Evolutionary conservation across 139 green algal genomes (phyloP).

Genomic region (Chlorella sp.): DNA sequence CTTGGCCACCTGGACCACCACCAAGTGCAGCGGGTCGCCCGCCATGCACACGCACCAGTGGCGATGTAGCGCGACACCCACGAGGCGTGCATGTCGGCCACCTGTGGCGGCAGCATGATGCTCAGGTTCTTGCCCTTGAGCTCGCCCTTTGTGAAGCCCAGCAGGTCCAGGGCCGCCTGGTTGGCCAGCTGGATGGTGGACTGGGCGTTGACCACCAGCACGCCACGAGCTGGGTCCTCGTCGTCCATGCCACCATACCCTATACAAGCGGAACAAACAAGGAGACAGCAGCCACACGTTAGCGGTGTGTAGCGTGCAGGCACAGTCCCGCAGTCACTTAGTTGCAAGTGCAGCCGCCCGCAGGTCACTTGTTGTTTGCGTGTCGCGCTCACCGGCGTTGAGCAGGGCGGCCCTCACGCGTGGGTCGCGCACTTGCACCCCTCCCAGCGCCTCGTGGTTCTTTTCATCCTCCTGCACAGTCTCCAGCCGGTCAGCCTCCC

Average conservation of each 20-base stretch:
- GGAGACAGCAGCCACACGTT: too few relatives aligned
- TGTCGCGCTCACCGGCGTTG: conserved; percentile 15
- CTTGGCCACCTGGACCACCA: too few relatives aligned
- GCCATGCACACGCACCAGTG: too few relatives aligned
- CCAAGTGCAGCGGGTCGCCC: too few relatives aligned
- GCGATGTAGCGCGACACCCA: conserved; percentile 34
- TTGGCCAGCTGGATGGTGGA: conserved; percentile 17
- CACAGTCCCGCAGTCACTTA: too few relatives aligned
- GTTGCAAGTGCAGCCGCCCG: too few relatives aligned
- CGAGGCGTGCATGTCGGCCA: conserved; percentile 22
- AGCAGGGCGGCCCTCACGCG: neutral
- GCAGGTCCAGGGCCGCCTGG: conserved; percentile 15
- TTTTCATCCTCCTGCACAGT: conserved; percentile 9
- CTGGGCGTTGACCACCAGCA: conserved; percentile 22
- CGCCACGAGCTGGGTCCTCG: neutral
- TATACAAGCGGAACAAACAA: neutral
- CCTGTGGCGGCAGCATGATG: conserved; percentile 37
- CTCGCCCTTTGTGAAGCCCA: conserved; percentile 32
- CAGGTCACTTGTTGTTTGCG: neutral
- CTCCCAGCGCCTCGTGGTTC: neutral
- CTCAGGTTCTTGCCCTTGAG: conserved; percentile 38
- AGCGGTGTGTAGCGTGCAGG: too few relatives aligned
- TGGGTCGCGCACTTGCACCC: neutral
- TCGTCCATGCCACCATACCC: neutral
- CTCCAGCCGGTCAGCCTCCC: conserved; percentile 29